Base-by-base conservation (phyloP, 2,329 filamentous ascomycete species). In the Didymella exigua region DNA sequence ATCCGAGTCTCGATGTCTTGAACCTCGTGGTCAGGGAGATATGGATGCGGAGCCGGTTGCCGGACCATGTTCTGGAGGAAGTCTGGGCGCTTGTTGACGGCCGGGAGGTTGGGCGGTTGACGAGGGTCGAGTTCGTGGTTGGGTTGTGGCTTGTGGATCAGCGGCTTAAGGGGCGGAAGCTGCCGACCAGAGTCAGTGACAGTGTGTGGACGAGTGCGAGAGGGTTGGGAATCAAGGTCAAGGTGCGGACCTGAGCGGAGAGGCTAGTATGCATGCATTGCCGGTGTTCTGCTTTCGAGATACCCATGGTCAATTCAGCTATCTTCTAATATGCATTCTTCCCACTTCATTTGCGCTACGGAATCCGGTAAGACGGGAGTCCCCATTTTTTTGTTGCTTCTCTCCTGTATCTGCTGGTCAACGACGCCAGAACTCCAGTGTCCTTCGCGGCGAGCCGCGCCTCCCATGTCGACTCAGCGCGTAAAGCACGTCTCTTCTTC, bases 81-180 rank as follows among this genome's bases (percentile, higher is more conserved):
- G 86, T 93, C 1, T 95, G 89, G 87, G 86, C 88, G 36, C 77
- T 93, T 16, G 90, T 93, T 10, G 88, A 89, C 67, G 76, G 81
- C 1, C 74, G 77, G 6, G 71, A 76, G 1, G 69, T 75, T 13
- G 88, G 88, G 1, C 78, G 82, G 61, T 75, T 95, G 49, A 79
- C 77, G 51, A 84, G 84, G 66, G 82, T 87, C 50, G 88, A 92
- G 76, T 95, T 95, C 71, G 88, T 95, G 0, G 89, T 93, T 1
- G 90, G 90, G 9, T 82, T 91, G 78, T 95, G 90, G 89, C 76
- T 95, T 43, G 84, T 95, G 30, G 90, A 95, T 71, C 89, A 93
- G 79, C 79, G 89, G 56, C 77, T 95, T n/a, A 86, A 89, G 61
- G 91, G 90, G 1, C 79, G 90, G 55, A 95, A 95, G 78, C 79